Percentiles rank a stretch among this genome's conserved stretches.
Conservation (phyloP, 805 yeast species). For the Saturnispora serradocipensis region DNA sequence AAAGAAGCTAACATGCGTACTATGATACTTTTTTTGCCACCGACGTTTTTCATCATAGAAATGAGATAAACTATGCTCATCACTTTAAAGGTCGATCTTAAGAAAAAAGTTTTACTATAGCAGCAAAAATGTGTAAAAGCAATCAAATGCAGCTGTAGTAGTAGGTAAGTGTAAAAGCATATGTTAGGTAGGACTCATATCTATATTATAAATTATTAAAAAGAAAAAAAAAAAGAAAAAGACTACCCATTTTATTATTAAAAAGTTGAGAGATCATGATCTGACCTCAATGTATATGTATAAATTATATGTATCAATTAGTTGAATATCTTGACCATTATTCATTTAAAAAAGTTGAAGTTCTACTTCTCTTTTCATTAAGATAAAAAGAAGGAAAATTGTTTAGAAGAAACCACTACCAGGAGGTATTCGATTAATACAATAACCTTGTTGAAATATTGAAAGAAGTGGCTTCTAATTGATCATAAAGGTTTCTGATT, state of each 20-base stretch:
- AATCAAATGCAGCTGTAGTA: neutral
- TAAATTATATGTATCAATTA: neutral
- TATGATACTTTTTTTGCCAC: slow-evolving; percentile 6
- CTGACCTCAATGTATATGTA: neutral
- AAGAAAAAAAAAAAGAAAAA: neutral
- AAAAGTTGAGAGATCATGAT: neutral
- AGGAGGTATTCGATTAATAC: slow-evolving; percentile 38
- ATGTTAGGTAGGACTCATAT: neutral
- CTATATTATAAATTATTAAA: no score
- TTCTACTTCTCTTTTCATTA: neutral
- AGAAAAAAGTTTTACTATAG: no score
- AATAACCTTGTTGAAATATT: slow-evolving; percentile 85
- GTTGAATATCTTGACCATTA: neutral
- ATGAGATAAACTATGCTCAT: neutral
- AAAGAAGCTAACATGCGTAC: neutral
- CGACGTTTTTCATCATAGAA: neutral
- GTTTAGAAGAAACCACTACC: neutral
- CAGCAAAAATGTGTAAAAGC: neutral
- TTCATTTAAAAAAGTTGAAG: neutral
- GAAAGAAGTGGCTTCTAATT: slow-evolving; percentile 81
- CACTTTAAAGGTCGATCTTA: neutral
- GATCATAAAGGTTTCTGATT: slow-evolving; percentile 75
- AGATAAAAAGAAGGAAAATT: neutral
- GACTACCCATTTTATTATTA: neutral
- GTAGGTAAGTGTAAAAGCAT: neutral